Percentiles rank a stretch among this genome's conserved stretches.
Evolutionary conservation across 2,329 filamentous ascomycete genomes (phyloP).

Genomic region (Fragosphaeria purpurea): DNA sequence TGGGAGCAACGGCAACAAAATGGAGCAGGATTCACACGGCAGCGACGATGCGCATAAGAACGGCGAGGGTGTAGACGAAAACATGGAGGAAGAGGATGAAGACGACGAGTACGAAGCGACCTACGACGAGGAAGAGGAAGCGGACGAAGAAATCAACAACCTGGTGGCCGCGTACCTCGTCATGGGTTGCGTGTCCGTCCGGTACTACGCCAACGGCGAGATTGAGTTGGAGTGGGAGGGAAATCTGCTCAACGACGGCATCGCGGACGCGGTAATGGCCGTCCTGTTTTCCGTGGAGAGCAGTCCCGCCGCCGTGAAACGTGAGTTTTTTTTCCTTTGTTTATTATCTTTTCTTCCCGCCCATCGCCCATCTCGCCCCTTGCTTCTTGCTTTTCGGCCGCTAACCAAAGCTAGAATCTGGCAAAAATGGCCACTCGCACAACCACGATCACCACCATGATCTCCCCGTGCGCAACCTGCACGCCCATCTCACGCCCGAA

Average conservation of each 20-base stretch:
- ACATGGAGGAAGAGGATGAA: slow-evolving; percentile 23
- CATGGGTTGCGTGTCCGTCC: slow-evolving; percentile 86
- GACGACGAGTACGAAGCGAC: slow-evolving; percentile 15
- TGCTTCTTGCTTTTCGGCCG: slow-evolving; percentile 2
- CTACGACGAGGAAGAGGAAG: slow-evolving; percentile 2
- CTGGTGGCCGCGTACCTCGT: slow-evolving; percentile 54
- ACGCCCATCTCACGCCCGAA: slow-evolving; percentile 58
- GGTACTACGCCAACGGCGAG: slow-evolving; percentile 65
- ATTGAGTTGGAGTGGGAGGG: slow-evolving; percentile 95
- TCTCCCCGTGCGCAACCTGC: slow-evolving; percentile 53
- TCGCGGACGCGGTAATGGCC: slow-evolving; percentile 94
- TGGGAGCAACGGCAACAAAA: slow-evolving; percentile 14
- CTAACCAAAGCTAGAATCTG: slow-evolving; percentile 39
- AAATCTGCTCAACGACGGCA: slow-evolving; percentile 93
- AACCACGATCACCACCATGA: slow-evolving; percentile 28
- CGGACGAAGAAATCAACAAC: slow-evolving; percentile 39
- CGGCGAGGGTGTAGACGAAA: slow-evolving; percentile 18
- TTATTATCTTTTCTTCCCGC: not conserved
- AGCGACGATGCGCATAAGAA: not conserved
- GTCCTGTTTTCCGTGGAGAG: slow-evolving; percentile 87
- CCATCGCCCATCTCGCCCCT: slow-evolving; percentile 6
- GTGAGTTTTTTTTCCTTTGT: slow-evolving; percentile 35
- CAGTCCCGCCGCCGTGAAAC: slow-evolving; percentile 88
- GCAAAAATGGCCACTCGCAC: slow-evolving; percentile 40
- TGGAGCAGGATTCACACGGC: too few species aligned